These are phyloP conservation scores for Forsythia viridissima DNA, from an alignment of 257 asterid genomes.

Conservation along the genomic window DNA sequence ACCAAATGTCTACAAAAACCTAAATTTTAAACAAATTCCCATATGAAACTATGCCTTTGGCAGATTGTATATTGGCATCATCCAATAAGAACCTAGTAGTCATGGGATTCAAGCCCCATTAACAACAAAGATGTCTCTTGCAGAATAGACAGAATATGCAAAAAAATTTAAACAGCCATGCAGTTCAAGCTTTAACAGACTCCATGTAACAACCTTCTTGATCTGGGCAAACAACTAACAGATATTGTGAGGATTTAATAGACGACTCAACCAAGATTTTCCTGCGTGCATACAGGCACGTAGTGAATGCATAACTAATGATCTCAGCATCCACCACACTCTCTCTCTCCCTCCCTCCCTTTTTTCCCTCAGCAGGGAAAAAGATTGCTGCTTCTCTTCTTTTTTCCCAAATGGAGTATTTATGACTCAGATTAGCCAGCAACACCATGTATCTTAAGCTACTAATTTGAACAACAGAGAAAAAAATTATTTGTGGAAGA, in stretches of 20 bases:
- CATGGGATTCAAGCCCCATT: too few relatives aligned
- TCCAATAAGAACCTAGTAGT: background rate
- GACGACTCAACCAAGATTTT: background rate
- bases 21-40: conserved; percentile 5
- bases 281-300: background rate
- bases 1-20: background rate
- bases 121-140: too few relatives aligned
- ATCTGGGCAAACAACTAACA: background rate
- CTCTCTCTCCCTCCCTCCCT: too few relatives aligned
- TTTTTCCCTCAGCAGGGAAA: background rate
- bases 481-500: conserved; percentile 11
- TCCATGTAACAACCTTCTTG: background rate
- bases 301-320: background rate
- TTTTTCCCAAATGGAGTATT: background rate
- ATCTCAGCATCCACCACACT: too few relatives aligned
- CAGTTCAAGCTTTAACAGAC: conserved; percentile 3
- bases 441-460: background rate
- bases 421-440: background rate
- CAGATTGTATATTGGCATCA: background rate
- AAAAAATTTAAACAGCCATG: background rate
- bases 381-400: background rate
- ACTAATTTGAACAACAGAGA: background rate
- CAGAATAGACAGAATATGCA: background rate
- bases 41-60: background rate
- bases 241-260: background rate